Conservation (phyloP, 2,329 filamentous ascomycete species). For the Coniochaeta prunicola region DNA sequence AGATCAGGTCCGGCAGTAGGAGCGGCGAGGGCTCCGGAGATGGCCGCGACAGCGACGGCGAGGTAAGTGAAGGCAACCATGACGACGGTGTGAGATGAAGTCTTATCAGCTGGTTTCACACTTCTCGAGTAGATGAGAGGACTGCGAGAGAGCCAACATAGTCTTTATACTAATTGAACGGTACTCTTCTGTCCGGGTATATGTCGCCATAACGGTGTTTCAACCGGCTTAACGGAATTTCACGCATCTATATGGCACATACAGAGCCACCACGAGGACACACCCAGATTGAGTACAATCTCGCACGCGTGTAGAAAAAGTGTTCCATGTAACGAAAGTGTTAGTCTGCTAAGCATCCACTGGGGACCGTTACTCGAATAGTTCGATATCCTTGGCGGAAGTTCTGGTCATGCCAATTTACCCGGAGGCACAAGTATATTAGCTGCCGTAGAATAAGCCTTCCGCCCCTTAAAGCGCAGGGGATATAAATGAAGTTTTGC, state of each 20-base stretch:
- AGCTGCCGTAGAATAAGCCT: not conserved
- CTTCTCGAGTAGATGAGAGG: not conserved
- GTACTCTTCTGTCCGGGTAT: not conserved
- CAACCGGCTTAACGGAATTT: not conserved
- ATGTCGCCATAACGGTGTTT: not conserved
- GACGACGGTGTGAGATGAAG: conserved; percentile 1
- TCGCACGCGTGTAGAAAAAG: not conserved
- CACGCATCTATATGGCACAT: not conserved
- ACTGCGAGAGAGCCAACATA: not conserved
- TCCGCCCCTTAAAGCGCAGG: not conserved
- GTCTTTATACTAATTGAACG: conserved; percentile 1
- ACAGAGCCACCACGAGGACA: not conserved
- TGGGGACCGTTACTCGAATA: not conserved
- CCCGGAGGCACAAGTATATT: not conserved
- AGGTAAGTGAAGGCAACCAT: conserved; percentile 18
- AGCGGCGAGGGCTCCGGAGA: conserved; percentile 14
- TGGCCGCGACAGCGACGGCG: conserved; percentile 14
- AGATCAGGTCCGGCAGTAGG: conserved; percentile 12
- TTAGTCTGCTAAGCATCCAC: not conserved
- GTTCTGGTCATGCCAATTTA: not conserved
- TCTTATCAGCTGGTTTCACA: not conserved
- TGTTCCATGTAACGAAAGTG: not conserved
- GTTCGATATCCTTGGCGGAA: conserved; percentile 5
- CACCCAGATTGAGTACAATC: not conserved
- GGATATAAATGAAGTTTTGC: conserved; percentile 3